Base-by-base conservation (phyloP, 805 yeast species). In the Babjeviella inositovora region DNA sequence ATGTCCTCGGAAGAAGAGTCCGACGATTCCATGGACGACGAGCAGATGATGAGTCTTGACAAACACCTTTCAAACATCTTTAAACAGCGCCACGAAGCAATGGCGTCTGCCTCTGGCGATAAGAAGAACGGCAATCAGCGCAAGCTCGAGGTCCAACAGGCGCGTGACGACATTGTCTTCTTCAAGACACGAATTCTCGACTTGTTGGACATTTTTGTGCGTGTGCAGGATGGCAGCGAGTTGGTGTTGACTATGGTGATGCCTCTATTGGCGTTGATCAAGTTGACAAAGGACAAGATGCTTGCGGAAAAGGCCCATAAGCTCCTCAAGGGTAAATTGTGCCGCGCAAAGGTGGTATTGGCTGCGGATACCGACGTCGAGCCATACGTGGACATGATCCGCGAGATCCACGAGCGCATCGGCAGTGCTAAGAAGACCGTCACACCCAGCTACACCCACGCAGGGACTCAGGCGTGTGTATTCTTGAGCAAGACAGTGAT, bases 21-120 rank as follows among this genome's bases (percentile, higher is more conserved):
- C 5, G 72, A 66, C 13, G 79, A 72, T 24, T 71, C 87, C 0
- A 80, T 84, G 92, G 93, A 85, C 29, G 96, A 85, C 45, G 95
- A 85, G 37, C 84, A 84, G 43, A 87, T 87, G 97, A 70, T 84
- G 73, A 92, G 85, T 11, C 64, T 87, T 36, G 97, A 87, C 41
- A 77, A 62, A 12, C 90, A 82, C 30, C 53, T 87, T 15, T 67
- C 95, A 0, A 62, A 62, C 25, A 87, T 87, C 26, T 87, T 87
- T 60, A 68, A 75, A 38, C 87, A 82, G 37, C 66, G 96, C 35
- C 69, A 71, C 33, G 70, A 66, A 29, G 76, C 79, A 0, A 45
- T 81, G 25, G 47, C 67, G 7, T 41, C 40, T 6, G 34, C 53
- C 13, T 51, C 53, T 15, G 49, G 64, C 3, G 39, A 50, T n/a